Base-by-base conservation (phyloP, 257 asterid genomes). In the Linderniella brevidens region DNA sequence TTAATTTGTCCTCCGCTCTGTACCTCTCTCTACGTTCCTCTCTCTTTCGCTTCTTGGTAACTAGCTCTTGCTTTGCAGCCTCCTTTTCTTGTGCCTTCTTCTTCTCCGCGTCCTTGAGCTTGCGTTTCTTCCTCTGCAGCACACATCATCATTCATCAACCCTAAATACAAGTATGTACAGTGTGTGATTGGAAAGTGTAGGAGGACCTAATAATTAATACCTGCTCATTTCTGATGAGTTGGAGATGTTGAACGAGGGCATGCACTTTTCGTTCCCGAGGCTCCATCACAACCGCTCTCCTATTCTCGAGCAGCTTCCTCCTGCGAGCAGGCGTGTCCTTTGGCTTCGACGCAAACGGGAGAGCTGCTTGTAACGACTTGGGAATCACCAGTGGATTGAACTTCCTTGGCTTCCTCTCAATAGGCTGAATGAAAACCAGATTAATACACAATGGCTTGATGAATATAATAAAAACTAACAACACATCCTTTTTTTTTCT, bases 231-330 rank as follows among this genome's bases (percentile, higher is more conserved):
- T 61, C 52, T 63, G 41, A 88, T 76, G 41, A 74, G 85, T 57
- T 64, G 78, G 54, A 72, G 80, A 39, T 77, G 79, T 53, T 84
- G 94, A 60, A 84, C 78, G 52, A 78, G 79, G 11, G 70, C 60
- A 35, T 68, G 86, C 68, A 78, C 76, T 65, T 64, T 77, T 10
- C 72, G 74, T 55, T 84, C 94, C 41, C 49, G 64, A 65, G 94
- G 83, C 56, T 84, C 96, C 94, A 74, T 69, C 40, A 88, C 83
- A 49, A 84, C 94, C 44, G 94, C 96, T 70, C 85, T 68, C 61
- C 66, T 62, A 17, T 19, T 72, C 38, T 81, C 79, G 41, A 76
- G 74, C 38, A 48, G 57, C 13, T 71, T 65, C 16, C 55, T 64
- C 44, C 38, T 76, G 11, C 76, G 68, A 50, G 71, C 14, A 55